Evolutionary conservation across 2,329 filamentous ascomycete species (phyloP).

Genomic region (Aspergillus candidus): DNA sequence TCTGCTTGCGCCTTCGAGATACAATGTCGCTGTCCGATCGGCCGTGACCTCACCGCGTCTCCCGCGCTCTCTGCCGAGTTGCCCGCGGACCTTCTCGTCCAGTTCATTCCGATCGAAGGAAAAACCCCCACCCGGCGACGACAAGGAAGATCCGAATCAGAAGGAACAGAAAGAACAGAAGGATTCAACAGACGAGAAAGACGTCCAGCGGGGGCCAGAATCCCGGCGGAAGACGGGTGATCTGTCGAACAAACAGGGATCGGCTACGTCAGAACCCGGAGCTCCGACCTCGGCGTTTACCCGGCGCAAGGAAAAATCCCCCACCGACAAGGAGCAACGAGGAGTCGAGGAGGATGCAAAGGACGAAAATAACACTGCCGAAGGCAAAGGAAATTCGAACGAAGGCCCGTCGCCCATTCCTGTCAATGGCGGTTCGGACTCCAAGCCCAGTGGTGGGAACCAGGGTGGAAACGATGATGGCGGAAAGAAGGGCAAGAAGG

Average conservation of each 20-base stretch:
- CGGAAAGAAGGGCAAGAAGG: conserved; percentile 65
- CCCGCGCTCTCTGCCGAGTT: conserved; percentile 20
- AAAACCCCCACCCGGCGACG: conserved; percentile 44
- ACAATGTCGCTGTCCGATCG: conserved; percentile 25
- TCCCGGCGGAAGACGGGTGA: conserved; percentile 38
- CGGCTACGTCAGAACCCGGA: conserved; percentile 20
- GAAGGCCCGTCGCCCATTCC: conserved; percentile 44
- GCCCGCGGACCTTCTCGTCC: conserved; percentile 40
- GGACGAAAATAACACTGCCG: conserved; percentile 32
- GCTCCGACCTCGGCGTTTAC: conserved; percentile 28
- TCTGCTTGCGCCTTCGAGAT: conserved; percentile 26
- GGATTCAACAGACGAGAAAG: conserved; percentile 28
- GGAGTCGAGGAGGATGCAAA: conserved; percentile 36
- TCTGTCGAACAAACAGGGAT: conserved; percentile 23
- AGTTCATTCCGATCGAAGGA: conserved; percentile 50
- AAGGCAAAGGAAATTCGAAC: conserved; percentile 44
- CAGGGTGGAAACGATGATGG: conserved; percentile 53
- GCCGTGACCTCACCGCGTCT: conserved; percentile 20
- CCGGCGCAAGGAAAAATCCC: conserved; percentile 38
- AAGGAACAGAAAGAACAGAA: conserved; percentile 17
- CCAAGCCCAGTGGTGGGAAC: conserved; percentile 51
- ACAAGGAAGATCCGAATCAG: conserved; percentile 25
- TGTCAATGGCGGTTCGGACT: conserved; percentile 31
- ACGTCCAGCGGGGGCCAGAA: conserved; percentile 42
- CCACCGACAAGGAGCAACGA: conserved; percentile 35